Percentiles rank a stretch among this genome's conserved stretches.
phyloP scores from a whole-genome alignment of 164 flowering plant genomes.

The Vitis cinerea region DNA sequence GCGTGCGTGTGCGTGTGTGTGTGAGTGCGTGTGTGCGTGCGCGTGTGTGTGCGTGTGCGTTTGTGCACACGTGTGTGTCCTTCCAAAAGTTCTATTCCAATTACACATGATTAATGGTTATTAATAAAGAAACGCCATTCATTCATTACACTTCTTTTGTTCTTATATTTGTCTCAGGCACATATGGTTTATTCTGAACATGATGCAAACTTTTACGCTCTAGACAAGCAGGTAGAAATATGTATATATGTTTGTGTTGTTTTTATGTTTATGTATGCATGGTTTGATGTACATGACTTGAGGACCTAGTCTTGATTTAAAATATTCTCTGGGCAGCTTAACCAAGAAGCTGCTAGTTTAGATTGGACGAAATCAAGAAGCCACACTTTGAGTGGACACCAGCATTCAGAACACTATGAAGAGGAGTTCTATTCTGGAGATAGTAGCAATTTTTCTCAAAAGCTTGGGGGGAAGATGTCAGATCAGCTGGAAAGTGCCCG shows the following conservation, averaged over 20 bases:
- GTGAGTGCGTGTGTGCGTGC: background rate
- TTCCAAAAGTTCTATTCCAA: background rate
- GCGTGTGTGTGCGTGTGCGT: too few relatives aligned
- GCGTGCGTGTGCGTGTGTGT: background rate
- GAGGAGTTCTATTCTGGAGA: slow-evolving; percentile 37
- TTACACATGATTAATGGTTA: too few relatives aligned
- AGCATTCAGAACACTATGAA: slow-evolving; percentile 35
- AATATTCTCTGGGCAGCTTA: slow-evolving; percentile 53
- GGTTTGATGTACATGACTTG: background rate
- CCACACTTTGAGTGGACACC: slow-evolving; percentile 55
- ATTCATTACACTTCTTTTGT: background rate
- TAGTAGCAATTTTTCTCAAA: slow-evolving; percentile 34
- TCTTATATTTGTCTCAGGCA: slow-evolving; percentile 57
- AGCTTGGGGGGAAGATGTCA: slow-evolving; percentile 69
- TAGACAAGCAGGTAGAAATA: slow-evolving; percentile 70
- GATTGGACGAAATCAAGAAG: slow-evolving; percentile 93
- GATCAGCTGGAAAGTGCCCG: slow-evolving; percentile 62
- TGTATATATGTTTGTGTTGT: background rate
- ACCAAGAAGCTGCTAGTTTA: slow-evolving; percentile 74
- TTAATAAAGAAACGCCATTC: too few relatives aligned
- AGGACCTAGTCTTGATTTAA: slow-evolving; percentile 5
- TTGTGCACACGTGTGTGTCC: background rate
- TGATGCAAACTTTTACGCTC: slow-evolving; percentile 80
- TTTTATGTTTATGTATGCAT: background rate
- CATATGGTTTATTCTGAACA: slow-evolving; percentile 95